Evolutionary conservation across 2,329 filamentous ascomycete species (phyloP), one percentile per base, ranked within the genome.

Genomic region (Nectriaceae sp.): DNA sequence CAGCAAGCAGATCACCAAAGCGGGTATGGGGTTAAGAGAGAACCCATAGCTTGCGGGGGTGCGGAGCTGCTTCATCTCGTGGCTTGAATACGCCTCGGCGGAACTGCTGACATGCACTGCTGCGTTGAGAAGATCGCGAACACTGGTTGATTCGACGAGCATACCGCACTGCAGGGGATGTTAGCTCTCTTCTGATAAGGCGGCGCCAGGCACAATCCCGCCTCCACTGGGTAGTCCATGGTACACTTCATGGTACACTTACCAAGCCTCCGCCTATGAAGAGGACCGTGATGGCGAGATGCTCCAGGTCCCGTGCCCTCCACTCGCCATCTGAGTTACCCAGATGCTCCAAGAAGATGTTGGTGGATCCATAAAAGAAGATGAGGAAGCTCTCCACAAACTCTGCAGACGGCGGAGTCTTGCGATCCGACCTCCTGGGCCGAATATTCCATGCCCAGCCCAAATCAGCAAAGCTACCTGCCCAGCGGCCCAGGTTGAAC

Each of bases 391-490:
- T 95, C 70, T 97, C 93, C 41, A 87, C 83, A 60, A 96, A 96
- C 71, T 97, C 93, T 20, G 89, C 90, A 0, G 89, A 88, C 1
- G 89, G 89, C 42, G 83, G 83, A 80, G 87, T 87, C 63, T 77
- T 82, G 55, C 80, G 77, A n/a, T 83, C 78, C 11, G 57, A 51
- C 13, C 61, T 62, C 52, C 68, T 75, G 4, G 90, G 90, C 50
- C 88, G 88, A 51, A 92, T 70, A 62, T 97, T 97, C 93, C 93
- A 97, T 0, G 91, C 90, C 93, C 93, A 97, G 56, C 93, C 93
- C 48, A 93, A 80, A 51, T 96, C 89, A 48, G 88, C 85, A 66
- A 96, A 97, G 66, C 88, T 89, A 21, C 93, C 93, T 64, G 91
- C 84, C 88, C 90, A 97, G 47, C 93, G 86, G 22, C 90, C 91